Evolutionary conservation across 2,329 filamentous ascomycete genomes (phyloP), one percentile per base, ranked within the genome.

Genomic region (Talaromyces islandicus): DNA sequence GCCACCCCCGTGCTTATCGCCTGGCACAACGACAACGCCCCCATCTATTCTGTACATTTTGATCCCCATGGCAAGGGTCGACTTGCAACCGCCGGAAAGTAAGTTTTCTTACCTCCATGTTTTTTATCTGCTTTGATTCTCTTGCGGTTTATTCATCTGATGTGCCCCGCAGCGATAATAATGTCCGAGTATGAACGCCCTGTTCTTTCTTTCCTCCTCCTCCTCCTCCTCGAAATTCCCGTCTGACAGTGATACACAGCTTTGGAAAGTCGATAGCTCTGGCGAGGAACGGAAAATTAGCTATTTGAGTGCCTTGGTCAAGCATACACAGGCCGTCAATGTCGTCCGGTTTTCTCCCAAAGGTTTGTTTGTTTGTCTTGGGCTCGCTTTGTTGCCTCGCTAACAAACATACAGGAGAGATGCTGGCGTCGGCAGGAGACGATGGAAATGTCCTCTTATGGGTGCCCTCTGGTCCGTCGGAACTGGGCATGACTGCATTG

Each of bases 1-100:
- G 92, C 92, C 73, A 88, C 91, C 71, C 93, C 94, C 69, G 84
- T 99, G 68, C 93, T 97, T 73, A 93, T 99, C 79, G 91, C 95
- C 81, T 99, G 94, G 94, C 95, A 99, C 78, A 91, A 97, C 76
- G 91, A 96, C 73, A 96, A 95, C 78, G 87, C 91, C 69, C 94
- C 94, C 61, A 92, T 99, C 74, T 99, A 97, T 80, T 97, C 93
- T 50, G 91, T 92, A 68, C 93, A 97, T 76, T 99, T 97, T 74
- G 93, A 99, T 74, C 91, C 91, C 54, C 84, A 91, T 71, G 92
- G 91, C 65, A 97, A 94, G 75, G 92, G 92, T 58, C 87, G 94
- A 70, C 80, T 99, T 64, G 94, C 94, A 61, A 99, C 94, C 10
- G 93, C 89, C 64, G 94, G 93, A 70, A 94, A 94, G 77, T 79